phyloP scores from a whole-genome alignment of 2,329 filamentous ascomycete genomes.

The Moelleriella libera region DNA sequence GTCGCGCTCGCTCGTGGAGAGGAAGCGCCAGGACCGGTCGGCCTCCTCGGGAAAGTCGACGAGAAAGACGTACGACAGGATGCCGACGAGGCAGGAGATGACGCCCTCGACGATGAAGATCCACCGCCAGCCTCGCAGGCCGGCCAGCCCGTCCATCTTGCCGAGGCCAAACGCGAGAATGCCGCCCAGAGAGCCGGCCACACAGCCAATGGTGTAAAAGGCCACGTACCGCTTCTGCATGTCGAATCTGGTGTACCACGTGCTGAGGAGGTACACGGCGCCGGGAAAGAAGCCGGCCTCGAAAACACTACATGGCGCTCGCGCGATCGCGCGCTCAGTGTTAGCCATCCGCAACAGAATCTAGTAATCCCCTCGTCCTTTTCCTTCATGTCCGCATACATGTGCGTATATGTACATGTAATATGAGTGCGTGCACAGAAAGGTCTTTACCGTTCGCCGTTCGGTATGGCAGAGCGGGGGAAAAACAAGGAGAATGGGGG shows the following conservation, averaged over 20 bases:
- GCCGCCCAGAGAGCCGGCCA: slow-evolving; percentile 30
- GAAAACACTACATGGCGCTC: slow-evolving; percentile 21
- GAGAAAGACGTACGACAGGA: slow-evolving; percentile 39
- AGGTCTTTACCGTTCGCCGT: too few relatives aligned
- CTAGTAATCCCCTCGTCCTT: too few relatives aligned
- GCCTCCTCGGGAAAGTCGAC: slow-evolving; percentile 50
- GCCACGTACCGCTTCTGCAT: too few relatives aligned
- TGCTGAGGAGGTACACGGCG: slow-evolving; percentile 58
- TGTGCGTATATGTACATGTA: too few relatives aligned
- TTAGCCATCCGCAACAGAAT: too few relatives aligned
- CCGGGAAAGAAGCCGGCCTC: slow-evolving; percentile 62
- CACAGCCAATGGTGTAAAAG: background rate
- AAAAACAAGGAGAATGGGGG: too few relatives aligned
- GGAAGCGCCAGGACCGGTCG: slow-evolving; percentile 36
- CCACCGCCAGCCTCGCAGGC: slow-evolving; percentile 50
- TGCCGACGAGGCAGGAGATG: slow-evolving; percentile 38
- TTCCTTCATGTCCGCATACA: too few relatives aligned
- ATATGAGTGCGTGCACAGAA: too few relatives aligned
- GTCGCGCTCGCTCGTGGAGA: slow-evolving; percentile 33
- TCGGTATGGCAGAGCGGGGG: too few relatives aligned
- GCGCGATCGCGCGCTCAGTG: too few relatives aligned
- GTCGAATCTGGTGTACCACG: slow-evolving; percentile 56
- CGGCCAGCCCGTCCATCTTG: slow-evolving; percentile 43
- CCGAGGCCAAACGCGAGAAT: slow-evolving; percentile 46
- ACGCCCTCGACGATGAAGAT: slow-evolving; percentile 45